Percentiles rank a stretch among this genome's conserved stretches.
Evolutionary conservation across 2,329 filamentous ascomycete species (phyloP).

Genomic region (Talaromyces sp.): DNA sequence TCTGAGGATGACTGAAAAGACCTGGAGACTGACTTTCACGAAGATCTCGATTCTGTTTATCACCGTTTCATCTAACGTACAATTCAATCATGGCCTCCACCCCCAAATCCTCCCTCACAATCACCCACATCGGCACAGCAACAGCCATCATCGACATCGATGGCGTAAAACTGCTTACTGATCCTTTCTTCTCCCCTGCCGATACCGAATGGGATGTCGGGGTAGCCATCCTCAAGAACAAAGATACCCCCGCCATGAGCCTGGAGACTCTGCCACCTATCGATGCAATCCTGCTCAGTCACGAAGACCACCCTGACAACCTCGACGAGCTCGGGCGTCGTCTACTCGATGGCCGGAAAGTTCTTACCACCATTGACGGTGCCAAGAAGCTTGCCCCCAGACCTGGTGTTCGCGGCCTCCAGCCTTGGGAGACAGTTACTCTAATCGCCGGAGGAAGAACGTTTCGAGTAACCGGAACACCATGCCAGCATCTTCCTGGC

Average conservation of each 20-base stretch:
- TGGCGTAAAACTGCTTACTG: slow-evolving; percentile 42
- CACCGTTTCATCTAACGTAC: no score
- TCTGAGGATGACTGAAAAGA: no score
- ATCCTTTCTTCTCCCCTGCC: slow-evolving; percentile 44
- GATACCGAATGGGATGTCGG: slow-evolving; percentile 31
- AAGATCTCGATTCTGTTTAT: no score
- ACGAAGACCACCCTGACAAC: slow-evolving; percentile 50
- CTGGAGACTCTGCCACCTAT: slow-evolving; percentile 42
- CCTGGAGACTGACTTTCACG: no score
- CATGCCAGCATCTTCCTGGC: slow-evolving; percentile 41
- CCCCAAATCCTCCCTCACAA: slow-evolving; percentile 16
- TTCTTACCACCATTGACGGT: slow-evolving; percentile 46
- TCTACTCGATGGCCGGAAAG: slow-evolving; percentile 43
- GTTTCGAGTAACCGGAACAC: slow-evolving; percentile 42
- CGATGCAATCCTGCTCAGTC: slow-evolving; percentile 47
- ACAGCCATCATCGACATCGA: slow-evolving; percentile 46
- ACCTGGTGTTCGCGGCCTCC: slow-evolving; percentile 38
- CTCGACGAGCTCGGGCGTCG: slow-evolving; percentile 44
- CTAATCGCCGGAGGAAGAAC: slow-evolving; percentile 27
- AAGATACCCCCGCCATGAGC: slow-evolving; percentile 31
- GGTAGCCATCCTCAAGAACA: slow-evolving; percentile 24
- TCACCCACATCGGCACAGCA: slow-evolving; percentile 47
- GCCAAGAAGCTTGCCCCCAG: slow-evolving; percentile 41
- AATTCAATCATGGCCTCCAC: slow-evolving; percentile 10
- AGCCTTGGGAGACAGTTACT: slow-evolving; percentile 36